Conservation (phyloP, 192 early-diverging fungal species). For the Physocladia obscura region DNA sequence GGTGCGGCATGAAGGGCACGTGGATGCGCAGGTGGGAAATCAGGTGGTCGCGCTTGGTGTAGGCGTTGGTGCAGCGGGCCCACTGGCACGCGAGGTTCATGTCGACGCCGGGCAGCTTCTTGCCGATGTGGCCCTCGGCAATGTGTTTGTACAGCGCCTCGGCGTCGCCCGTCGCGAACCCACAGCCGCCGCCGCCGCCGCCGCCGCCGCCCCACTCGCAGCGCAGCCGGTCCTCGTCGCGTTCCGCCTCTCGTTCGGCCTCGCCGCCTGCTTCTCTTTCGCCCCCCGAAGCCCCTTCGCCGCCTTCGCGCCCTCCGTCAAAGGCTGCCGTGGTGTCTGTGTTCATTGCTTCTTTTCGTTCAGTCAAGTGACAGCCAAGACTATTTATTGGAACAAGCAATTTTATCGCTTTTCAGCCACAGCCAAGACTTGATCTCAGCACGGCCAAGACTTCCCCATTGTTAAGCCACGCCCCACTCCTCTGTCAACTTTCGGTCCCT, state of each 20-base stretch:
- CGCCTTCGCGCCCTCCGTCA: too few species aligned
- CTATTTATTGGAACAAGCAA: too few species aligned
- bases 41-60: constrained; percentile 91
- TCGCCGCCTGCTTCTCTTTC: background rate
- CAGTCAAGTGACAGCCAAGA: too few species aligned
- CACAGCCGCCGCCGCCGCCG: constrained; percentile 28
- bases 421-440: too few species aligned
- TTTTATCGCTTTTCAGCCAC: too few species aligned
- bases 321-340: too few species aligned
- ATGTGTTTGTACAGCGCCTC: constrained; percentile 85
- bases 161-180: constrained; percentile 65
- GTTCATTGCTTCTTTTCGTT: too few species aligned
- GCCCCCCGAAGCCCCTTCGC: background rate
- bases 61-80: constrained; percentile 74
- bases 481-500: too few species aligned
- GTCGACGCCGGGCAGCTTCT: constrained; percentile 64
- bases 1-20: constrained; percentile 86
- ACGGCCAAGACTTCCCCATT: too few species aligned
- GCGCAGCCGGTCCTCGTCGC: background rate
- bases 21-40: constrained; percentile 94
- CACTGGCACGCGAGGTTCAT: constrained; percentile 86
- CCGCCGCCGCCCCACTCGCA: constrained; percentile 36
- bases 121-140: constrained; percentile 83
- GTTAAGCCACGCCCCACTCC: too few species aligned
- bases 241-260: background rate